Evolutionary conservation across 371 early-diverging fungal species (phyloP), one percentile per base, ranked within the genome.

Genomic region (Mortierella sp.): DNA sequence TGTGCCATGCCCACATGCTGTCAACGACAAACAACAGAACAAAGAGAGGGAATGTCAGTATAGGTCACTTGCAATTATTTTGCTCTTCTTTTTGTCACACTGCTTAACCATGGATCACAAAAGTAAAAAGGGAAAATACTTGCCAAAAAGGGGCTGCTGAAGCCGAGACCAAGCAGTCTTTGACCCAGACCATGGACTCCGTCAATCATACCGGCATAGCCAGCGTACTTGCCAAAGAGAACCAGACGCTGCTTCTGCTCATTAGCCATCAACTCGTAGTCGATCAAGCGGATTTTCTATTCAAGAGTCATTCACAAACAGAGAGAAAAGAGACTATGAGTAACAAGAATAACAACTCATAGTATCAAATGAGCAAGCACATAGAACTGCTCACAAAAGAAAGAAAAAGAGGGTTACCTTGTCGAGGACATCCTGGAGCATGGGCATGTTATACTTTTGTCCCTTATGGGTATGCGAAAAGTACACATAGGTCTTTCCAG

Each of bases 391-490:
- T n/a, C 47, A 16, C 0, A 6, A 22, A 40, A 55, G 47, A 50
- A 68, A n/a, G n/a, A 41, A 41, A 41, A 1, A 39, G 19, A 41
- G 6, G 39, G 19, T 26, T 85, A 93, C 95, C 91, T 96, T 95
- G 87, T 97, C 97, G 40, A 99, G 89, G 44, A 97, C 89, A 45
- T 87, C 86, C 80, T 96, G 91, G 64, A 99, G 91, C 90, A 95
- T 92, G 26, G 95, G 93, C 96, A 97, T 96, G 85, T 99, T 99
- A 85, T 97, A 94, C 43, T 73, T 65, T 74, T 97, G 97, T 31
- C 97, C 99, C 87, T 99, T 99, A 89, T 97, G 98, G 0, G 98
- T 99, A 86, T 99, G 99, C 68, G 98, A 97, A 79, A 99, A 99
- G 88, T 95, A 94, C 31, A 97, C 53, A 86, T 97, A 99, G 1